Conservation (phyloP, 768 basidiomycete species). For the Auriscalpium microsporum region DNA sequence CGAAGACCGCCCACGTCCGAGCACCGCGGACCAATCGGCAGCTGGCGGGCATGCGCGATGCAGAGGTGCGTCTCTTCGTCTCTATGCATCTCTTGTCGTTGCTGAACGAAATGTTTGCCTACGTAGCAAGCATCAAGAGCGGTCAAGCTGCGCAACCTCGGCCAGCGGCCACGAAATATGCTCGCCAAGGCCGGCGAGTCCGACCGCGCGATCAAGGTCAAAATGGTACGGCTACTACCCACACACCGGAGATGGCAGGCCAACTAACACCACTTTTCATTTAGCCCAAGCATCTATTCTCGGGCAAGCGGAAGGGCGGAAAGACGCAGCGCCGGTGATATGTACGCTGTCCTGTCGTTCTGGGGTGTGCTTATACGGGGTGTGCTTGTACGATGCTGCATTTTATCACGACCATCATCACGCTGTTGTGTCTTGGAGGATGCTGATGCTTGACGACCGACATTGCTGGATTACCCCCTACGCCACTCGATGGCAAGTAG, state of each 20-base stretch:
- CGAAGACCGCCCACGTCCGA: slow-evolving; percentile 33
- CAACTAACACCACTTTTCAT: slow-evolving; percentile 5
- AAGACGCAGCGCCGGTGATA: slow-evolving; percentile 73
- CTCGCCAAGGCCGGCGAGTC: slow-evolving; percentile 87
- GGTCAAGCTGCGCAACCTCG: slow-evolving; percentile 73
- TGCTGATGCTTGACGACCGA: no score
- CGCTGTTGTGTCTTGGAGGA: no score
- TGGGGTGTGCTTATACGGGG: no score
- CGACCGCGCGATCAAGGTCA: slow-evolving; percentile 71
- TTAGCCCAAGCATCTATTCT: slow-evolving; percentile 80
- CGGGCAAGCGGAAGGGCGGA: slow-evolving; percentile 78
- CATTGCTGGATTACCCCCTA: no score
- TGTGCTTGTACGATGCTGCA: no score
- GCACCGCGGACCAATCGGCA: slow-evolving; percentile 66
- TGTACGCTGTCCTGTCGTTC: neutral
- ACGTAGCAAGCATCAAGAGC: slow-evolving; percentile 73
- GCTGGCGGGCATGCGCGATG: slow-evolving; percentile 71
- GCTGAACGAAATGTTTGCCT: slow-evolving; percentile 1
- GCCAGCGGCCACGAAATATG: slow-evolving; percentile 80
- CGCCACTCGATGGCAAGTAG: no score
- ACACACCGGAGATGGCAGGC: neutral
- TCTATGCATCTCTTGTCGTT: neutral
- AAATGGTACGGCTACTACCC: slow-evolving; percentile 53
- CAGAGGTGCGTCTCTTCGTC: slow-evolving; percentile 40
- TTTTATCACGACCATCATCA: no score